Percentiles rank a stretch among this genome's conserved stretches.
These are phyloP conservation scores for Fragaria iinumae DNA, from an alignment of 306 rosid species.

Conservation along the genomic window DNA sequence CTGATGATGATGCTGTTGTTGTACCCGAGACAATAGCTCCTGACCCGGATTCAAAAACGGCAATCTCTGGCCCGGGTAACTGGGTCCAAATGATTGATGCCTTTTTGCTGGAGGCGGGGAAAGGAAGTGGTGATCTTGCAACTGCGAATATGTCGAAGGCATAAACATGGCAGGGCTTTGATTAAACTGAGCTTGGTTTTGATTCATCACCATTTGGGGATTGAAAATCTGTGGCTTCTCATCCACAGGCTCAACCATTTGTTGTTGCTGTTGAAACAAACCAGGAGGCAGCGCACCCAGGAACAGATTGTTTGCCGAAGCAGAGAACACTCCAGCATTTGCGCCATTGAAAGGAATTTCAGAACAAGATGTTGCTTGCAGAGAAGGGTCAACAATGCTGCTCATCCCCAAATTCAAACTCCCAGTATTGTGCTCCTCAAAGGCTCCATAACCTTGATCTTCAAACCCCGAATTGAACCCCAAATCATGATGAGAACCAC, in stretches of 20 bases:
- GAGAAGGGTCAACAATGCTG: slow-evolving; percentile 41
- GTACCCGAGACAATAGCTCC: slow-evolving; percentile 42
- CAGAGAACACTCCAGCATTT: slow-evolving; percentile 35
- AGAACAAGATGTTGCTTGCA: slow-evolving; percentile 35
- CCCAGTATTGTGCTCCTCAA: slow-evolving; percentile 44
- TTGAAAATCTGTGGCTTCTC: slow-evolving; percentile 61
- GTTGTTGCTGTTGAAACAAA: slow-evolving; percentile 46
- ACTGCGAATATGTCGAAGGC: slow-evolving; percentile 52
- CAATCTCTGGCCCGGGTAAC: slow-evolving; percentile 38
- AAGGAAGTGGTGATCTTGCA: slow-evolving; percentile 57
- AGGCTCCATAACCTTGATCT: slow-evolving; percentile 54
- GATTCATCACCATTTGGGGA: slow-evolving; percentile 53
- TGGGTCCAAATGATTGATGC: slow-evolving; percentile 43
- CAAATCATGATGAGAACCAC: slow-evolving; percentile 44
- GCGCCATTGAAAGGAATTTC: slow-evolving; percentile 42
- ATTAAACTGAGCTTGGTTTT: slow-evolving; percentile 53
- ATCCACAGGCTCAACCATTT: slow-evolving; percentile 44
- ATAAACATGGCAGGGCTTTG: slow-evolving; percentile 53
- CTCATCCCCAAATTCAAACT: slow-evolving; percentile 29
- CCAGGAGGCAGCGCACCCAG: slow-evolving; percentile 40
- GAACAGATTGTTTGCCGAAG: slow-evolving; percentile 38
- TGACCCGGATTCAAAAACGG: slow-evolving; percentile 50
- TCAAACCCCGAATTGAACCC: slow-evolving; percentile 58
- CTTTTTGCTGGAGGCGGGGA: slow-evolving; percentile 61
- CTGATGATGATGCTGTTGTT: slow-evolving; percentile 49